These are phyloP conservation scores for Ophiocordyceps camponoti-rufipedis DNA, from an alignment of 2,329 filamentous ascomycete species.

Conservation along the genomic window DNA sequence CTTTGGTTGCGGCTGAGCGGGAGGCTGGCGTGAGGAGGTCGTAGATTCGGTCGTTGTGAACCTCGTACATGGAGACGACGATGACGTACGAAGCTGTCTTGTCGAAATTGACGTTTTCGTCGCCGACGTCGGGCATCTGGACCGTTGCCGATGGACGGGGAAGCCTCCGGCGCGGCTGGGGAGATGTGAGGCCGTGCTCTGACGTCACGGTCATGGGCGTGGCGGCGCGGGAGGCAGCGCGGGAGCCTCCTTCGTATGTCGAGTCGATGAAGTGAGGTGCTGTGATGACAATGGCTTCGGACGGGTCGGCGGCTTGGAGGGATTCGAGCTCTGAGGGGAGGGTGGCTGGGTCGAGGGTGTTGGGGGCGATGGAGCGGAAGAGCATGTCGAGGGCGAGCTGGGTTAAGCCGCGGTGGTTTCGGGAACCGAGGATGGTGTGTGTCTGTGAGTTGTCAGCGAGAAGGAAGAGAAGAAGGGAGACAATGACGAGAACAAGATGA, in stretches of 20 bases:
- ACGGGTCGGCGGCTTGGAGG: slow-evolving; percentile 57
- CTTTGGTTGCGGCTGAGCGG: slow-evolving; percentile 44
- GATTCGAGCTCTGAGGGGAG: slow-evolving; percentile 51
- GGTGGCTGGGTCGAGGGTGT: slow-evolving; percentile 44
- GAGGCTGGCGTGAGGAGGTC: slow-evolving; percentile 59
- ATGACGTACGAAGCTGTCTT: slow-evolving; percentile 66
- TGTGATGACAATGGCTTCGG: slow-evolving; percentile 60
- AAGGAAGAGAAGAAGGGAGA: background rate
- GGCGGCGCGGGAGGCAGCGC: slow-evolving; percentile 43
- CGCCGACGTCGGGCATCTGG: slow-evolving; percentile 54
- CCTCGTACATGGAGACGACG: slow-evolving; percentile 93
- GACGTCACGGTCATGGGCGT: slow-evolving; percentile 46
- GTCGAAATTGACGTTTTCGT: slow-evolving; percentile 40
- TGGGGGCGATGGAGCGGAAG: slow-evolving; percentile 61
- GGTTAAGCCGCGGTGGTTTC: slow-evolving; percentile 70
- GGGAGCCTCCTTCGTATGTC: slow-evolving; percentile 41
- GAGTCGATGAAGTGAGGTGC: slow-evolving; percentile 64
- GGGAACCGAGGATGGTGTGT: slow-evolving; percentile 86
- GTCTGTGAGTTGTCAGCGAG: slow-evolving; percentile 34
- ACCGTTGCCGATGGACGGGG: slow-evolving; percentile 56
- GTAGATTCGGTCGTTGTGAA: slow-evolving; percentile 96
- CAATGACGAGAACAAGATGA: background rate
- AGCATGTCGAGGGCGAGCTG: slow-evolving; percentile 83
- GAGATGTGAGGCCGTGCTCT: slow-evolving; percentile 29
- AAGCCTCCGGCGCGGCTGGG: slow-evolving; percentile 42